Evolutionary conservation across 1,139 yeast genomes (phyloP).

Genomic region (Nakaseomyces nivariensis): DNA sequence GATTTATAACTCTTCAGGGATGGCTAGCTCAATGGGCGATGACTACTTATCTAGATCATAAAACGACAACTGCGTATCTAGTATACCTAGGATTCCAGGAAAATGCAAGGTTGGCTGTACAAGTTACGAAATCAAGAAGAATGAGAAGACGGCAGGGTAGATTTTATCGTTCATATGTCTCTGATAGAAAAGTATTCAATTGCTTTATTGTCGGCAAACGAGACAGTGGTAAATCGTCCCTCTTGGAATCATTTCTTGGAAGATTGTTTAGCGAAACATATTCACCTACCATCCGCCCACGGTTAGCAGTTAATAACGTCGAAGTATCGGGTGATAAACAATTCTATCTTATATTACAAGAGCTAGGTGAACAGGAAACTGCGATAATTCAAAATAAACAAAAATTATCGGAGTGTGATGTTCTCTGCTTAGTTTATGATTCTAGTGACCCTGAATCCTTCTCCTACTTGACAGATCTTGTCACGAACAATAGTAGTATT

Average conservation of each 20-base stretch:
- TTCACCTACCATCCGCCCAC: constrained; percentile 73
- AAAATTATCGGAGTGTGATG: constrained; percentile 82
- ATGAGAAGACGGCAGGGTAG: constrained; percentile 54
- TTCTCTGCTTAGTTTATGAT: constrained; percentile 79
- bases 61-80: constrained; percentile 74
- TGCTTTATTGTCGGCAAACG: constrained; percentile 83
- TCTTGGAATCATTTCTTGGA: constrained; percentile 71
- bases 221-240: constrained; percentile 75
- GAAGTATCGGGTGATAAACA: constrained; percentile 93
- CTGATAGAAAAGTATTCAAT: constrained; percentile 82
- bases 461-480: constrained; percentile 63
- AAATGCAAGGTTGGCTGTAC: constrained; percentile 46
- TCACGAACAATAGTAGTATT: constrained; percentile 47
- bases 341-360: constrained; percentile 83
- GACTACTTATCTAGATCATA: constrained; percentile 80
- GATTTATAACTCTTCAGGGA: constrained; percentile 85
- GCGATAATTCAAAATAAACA: constrained; percentile 65
- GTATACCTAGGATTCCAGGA: constrained; percentile 81
- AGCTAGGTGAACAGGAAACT: constrained; percentile 76
- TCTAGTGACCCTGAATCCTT: constrained; percentile 94
- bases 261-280: constrained; percentile 62
- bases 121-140: constrained; percentile 73
- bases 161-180: constrained; percentile 56
- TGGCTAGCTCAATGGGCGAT: constrained; percentile 99
- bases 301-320: constrained; percentile 84